phyloP scores from a whole-genome alignment of 768 basidiomycete genomes.

The Hebeloma cylindrosporum region DNA sequence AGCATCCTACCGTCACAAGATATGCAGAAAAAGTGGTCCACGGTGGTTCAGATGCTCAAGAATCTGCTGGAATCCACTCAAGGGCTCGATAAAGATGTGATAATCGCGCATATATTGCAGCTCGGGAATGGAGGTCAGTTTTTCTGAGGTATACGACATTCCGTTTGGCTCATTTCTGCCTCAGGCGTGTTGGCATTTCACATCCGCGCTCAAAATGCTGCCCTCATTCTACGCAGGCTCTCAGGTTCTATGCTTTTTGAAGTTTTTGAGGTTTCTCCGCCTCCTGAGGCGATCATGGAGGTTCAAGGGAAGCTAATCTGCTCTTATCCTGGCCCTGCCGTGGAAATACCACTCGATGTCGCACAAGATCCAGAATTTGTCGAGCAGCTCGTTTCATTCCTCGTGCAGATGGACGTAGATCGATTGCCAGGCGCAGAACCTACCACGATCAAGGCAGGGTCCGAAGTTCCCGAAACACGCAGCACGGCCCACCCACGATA shows the following conservation, averaged over 20 bases:
- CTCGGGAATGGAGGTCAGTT: conserved; percentile 16
- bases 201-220: conserved; percentile 49
- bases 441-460: conserved; percentile 37
- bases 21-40: conserved; percentile 26
- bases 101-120: conserved; percentile 3
- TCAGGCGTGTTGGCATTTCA: conserved; percentile 39
- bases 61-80: conserved; percentile 12
- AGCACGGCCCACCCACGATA: conserved; percentile 45
- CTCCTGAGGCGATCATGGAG: conserved; percentile 34
- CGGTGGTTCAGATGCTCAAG: conserved; percentile 28
- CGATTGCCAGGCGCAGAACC: conserved; percentile 33
- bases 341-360: conserved; percentile 31
- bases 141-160: background rate
- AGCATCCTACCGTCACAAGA: conserved; percentile 6
- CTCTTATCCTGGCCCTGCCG: conserved; percentile 47
- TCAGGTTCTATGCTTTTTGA: conserved; percentile 37
- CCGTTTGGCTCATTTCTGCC: conserved; percentile 11
- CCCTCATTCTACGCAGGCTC: conserved; percentile 37
- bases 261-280: conserved; percentile 46
- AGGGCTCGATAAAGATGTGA: background rate
- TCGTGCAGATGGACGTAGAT: conserved; percentile 37
- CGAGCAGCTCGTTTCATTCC: conserved; percentile 37
- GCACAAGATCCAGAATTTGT: conserved; percentile 32
- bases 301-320: conserved; percentile 42
- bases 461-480: conserved; percentile 34